Evolutionary conservation across 2,329 filamentous ascomycete species (phyloP), one percentile per base, ranked within the genome.

Genomic region (Ceratocystis ficicola): DNA sequence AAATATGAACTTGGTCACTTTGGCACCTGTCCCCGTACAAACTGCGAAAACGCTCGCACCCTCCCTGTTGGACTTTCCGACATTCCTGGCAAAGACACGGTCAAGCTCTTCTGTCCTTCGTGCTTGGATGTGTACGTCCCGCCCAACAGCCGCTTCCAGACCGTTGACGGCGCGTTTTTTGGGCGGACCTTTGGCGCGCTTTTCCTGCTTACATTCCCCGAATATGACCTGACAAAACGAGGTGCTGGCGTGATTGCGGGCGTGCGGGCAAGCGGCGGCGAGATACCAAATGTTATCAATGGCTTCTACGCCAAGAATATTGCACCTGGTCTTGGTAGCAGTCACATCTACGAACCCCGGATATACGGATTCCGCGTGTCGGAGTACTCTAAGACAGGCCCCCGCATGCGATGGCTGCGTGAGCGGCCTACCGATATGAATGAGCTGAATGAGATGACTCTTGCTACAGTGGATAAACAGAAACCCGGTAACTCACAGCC

Each of bases 1-100:
- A 99, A 99, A 76, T 99, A 97, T 79, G 93, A 97, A 76, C 82
- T 95, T 62, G 89, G 92, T 68, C 93, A 99, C 78, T 99, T 99
- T 73, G 94, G 94, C 64, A 86, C 88, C 71, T 99, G 94, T 75
- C 94, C 94, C n/a, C 85, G 94, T 68, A 95, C 93, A 67, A 86
- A 93, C 76, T 99, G 94, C 81, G 88, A 91, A 72, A 87, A 89
- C 68, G 89, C 90, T 69, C 88, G 93, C 72, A 94, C 95, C 15
- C 82, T 99, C 4, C 94, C 94, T 1, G 93, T 99, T 22, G 94
- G 94, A 46, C 83, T 94, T 68, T 95, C 90, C 67, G 94, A 99
- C 76, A 94, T 93, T 61, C 93, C 94, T 0, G 94, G 94, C 69
- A 89, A 95, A 75, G 93, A 99, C 73, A 99, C 94, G 0, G 94